phyloP scores from a whole-genome alignment of 2,329 filamentous ascomycete genomes.

The Helotiales sp. region DNA sequence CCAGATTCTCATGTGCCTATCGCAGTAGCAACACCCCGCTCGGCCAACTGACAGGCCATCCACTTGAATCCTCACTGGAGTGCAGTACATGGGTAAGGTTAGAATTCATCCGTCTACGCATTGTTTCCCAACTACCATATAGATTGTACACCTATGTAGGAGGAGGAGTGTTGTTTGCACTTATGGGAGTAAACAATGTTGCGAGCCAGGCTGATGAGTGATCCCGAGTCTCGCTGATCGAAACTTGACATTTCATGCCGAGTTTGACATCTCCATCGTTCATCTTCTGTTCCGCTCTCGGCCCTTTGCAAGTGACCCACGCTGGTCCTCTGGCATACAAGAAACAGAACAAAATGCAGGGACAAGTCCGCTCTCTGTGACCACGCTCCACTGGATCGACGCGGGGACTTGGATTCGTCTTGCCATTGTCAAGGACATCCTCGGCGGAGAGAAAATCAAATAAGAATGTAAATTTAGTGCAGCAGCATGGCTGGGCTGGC shows the following conservation, averaged over 20 bases:
- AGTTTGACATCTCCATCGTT: conserved; percentile 19
- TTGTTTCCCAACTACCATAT: background rate
- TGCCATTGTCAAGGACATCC: conserved; percentile 26
- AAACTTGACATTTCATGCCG: background rate
- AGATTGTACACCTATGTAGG: background rate
- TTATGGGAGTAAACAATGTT: background rate
- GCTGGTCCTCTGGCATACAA: conserved; percentile 16
- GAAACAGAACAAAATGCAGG: conserved; percentile 9
- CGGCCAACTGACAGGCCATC: background rate
- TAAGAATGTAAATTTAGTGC: conserved; percentile 1
- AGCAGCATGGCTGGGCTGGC: conserved; percentile 6
- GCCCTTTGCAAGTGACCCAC: conserved; percentile 28
- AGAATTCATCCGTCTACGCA: background rate
- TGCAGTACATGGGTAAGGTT: background rate
- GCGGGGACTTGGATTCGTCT: conserved; percentile 15
- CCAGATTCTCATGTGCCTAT: conserved; percentile 1
- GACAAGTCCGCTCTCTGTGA: background rate
- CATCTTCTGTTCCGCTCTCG: conserved; percentile 26
- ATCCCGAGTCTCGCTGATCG: background rate
- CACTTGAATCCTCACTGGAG: background rate
- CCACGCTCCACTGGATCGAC: conserved; percentile 12
- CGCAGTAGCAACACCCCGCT: background rate
- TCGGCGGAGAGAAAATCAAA: conserved; percentile 14
- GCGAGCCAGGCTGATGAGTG: background rate
- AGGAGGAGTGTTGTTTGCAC: background rate